Conservation (phyloP, 164 flowering plant species). For the Litsea cubeba region DNA sequence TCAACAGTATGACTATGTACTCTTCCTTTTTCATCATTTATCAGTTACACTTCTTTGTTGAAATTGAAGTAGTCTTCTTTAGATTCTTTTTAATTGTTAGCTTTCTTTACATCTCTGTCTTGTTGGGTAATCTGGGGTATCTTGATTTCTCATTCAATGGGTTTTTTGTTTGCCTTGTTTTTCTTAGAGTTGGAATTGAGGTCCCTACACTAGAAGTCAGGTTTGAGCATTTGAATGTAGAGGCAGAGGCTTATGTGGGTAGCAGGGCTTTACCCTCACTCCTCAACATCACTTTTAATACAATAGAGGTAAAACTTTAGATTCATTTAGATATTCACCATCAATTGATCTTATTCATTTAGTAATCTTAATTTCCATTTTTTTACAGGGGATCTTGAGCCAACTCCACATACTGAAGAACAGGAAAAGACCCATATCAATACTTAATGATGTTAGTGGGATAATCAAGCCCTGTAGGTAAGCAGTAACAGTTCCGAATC, state of each 20-base stretch:
- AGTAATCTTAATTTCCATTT: not conserved
- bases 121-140: not conserved
- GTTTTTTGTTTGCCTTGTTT: not conserved
- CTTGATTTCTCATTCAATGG: not conserved
- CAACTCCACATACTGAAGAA: constrained; percentile 7
- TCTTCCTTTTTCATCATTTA: constrained; percentile 9
- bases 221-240: constrained; percentile 62
- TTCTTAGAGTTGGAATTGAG: constrained; percentile 63
- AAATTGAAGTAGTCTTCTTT: not conserved
- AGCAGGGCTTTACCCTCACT: constrained; percentile 75
- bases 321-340: not conserved
- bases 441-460: constrained; percentile 77
- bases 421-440: constrained; percentile 12
- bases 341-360: too few species aligned
- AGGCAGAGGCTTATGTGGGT: constrained; percentile 67
- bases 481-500: too few species aligned
- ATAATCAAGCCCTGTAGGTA: constrained; percentile 84
- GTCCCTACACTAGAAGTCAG: constrained; percentile 84
- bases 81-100: not conserved
- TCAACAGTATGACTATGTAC: constrained; percentile 42
- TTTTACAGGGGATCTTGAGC: constrained; percentile 7
- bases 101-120: not conserved
- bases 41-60: not conserved
- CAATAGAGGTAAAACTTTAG: constrained; percentile 1
- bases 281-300: constrained; percentile 27